Conservation (phyloP, 306 rosid genomes). For the Biancaea sappan region DNA sequence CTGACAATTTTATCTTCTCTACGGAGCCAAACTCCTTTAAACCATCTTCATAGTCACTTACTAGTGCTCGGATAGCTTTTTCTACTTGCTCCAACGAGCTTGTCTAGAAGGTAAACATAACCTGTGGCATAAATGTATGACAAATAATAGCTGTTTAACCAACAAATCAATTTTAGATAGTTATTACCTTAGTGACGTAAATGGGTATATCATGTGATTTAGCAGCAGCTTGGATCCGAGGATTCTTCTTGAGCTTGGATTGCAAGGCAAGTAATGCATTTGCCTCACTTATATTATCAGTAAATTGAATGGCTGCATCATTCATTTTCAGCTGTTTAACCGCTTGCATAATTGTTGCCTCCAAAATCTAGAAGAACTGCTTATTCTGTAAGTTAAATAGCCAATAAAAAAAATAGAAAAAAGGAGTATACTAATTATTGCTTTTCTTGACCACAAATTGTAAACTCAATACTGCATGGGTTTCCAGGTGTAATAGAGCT, state of each 20-base stretch:
- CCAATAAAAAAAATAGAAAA: slow-evolving; percentile 11
- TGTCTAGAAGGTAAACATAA: slow-evolving; percentile 52
- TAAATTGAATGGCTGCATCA: slow-evolving; percentile 63
- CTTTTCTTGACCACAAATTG: slow-evolving; percentile 13
- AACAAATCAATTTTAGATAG: slow-evolving; percentile 14
- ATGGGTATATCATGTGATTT: slow-evolving; percentile 77
- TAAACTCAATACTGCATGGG: slow-evolving; percentile 6
- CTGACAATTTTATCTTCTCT: slow-evolving; percentile 56
- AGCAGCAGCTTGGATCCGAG: slow-evolving; percentile 89
- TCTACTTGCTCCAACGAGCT: slow-evolving; percentile 76
- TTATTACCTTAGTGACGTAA: slow-evolving; percentile 75
- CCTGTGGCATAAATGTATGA: slow-evolving; percentile 31
- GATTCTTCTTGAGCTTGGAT: slow-evolving; percentile 86
- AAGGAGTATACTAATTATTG: slow-evolving; percentile 3
- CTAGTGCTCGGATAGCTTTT: slow-evolving; percentile 69
- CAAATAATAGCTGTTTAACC: slow-evolving; percentile 5
- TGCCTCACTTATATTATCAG: slow-evolving; percentile 90
- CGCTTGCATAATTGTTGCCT: slow-evolving; percentile 82
- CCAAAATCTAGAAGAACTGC: slow-evolving; percentile 76
- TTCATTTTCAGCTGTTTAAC: slow-evolving; percentile 72
- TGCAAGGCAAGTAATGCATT: slow-evolving; percentile 89
- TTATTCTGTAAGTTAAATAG: slow-evolving; percentile 56
- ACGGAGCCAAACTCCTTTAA: slow-evolving; percentile 55
- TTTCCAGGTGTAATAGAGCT: slow-evolving; percentile 4
- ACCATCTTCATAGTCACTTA: slow-evolving; percentile 72